Evolutionary conservation across 805 yeast species (phyloP), one percentile per base, ranked within the genome.

Genomic region (Nakazawaea wickerhamii): DNA sequence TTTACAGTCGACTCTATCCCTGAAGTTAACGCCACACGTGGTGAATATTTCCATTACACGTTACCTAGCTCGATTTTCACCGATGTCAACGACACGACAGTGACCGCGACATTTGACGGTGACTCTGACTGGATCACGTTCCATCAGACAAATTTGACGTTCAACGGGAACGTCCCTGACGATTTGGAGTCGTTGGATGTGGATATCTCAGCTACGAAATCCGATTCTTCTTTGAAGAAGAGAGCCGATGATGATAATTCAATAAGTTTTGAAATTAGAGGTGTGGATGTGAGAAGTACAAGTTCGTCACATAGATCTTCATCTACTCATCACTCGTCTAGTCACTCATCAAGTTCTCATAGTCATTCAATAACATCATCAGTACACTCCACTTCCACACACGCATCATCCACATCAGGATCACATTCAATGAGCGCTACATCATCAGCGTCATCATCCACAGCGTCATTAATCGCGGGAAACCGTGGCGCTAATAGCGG

Each of bases 1-100:
- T 84, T 84, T 61, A 76, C 83, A 1, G 68, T 77, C 2, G 57
- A 58, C 35, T 54, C 67, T 1, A 61, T 84, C 41, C 70, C 79
- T 9, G 66, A 76, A 48, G 73, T 80, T 5, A 84, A 84, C 58
- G 91, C 87, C 6, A 82, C 91, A 1, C 67, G 72, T 43, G 84
- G 81, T 34, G 60, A 67, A 38, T 82, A 60, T 60, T 83, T 85
- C 53, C 63, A 68, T 51, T 80, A 79, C 55, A 64, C 70, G 47
- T 65, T 85, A 45, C 53, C 73, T 39, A 63, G 74, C 18, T 65
- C 81, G 4, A 73, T 71, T 50, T 81, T 85, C 56, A 74, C 84
- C 2, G 74, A 80, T 50, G 63, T 59, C 51, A 60, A 69, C 38
- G 56, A 63, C 14, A 77, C 89, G 1, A 59, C 64, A 18, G 60